These are phyloP conservation scores for Tulasnella sp. DNA, from an alignment of 768 basidiomycete genomes.

Conservation along the genomic window DNA sequence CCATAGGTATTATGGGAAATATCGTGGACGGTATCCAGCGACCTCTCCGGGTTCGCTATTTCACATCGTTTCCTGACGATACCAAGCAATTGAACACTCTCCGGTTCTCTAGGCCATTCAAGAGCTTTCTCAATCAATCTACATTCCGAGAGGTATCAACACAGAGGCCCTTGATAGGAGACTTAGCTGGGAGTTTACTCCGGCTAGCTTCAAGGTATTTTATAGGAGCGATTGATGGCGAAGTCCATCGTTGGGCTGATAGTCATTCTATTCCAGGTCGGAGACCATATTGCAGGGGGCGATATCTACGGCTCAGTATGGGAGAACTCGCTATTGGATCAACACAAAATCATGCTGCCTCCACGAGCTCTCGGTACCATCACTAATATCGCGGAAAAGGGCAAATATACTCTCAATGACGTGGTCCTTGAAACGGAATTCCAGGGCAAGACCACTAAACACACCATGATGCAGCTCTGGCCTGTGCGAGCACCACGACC, in stretches of 20 bases:
- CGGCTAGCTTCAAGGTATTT: slow-evolving; percentile 59
- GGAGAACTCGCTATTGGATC: slow-evolving; percentile 92
- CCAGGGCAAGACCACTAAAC: slow-evolving; percentile 84
- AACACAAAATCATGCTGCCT: slow-evolving; percentile 94
- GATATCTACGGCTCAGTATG: slow-evolving; percentile 93
- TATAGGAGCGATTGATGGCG: neutral
- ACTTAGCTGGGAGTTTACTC: slow-evolving; percentile 92
- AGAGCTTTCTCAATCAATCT: slow-evolving; percentile 96
- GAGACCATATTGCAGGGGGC: slow-evolving; percentile 94
- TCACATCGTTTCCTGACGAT: neutral
- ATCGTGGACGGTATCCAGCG: slow-evolving; percentile 97
- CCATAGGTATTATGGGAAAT: slow-evolving; percentile 90
- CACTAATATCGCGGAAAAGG: slow-evolving; percentile 86
- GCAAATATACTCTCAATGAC: slow-evolving; percentile 88
- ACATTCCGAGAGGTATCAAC: slow-evolving; percentile 98
- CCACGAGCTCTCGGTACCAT: slow-evolving; percentile 93
- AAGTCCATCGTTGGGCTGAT: neutral
- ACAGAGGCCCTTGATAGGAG: slow-evolving; percentile 85
- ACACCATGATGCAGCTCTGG: slow-evolving; percentile 98
- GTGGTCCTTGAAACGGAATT: slow-evolving; percentile 96
- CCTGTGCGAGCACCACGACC: slow-evolving; percentile 97
- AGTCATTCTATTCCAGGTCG: slow-evolving; percentile 48
- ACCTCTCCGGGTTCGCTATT: slow-evolving; percentile 54
- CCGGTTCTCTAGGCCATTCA: slow-evolving; percentile 63
- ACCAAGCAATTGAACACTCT: neutral